phyloP scores from a whole-genome alignment of 768 basidiomycete species.

The Calocera cornea region DNA sequence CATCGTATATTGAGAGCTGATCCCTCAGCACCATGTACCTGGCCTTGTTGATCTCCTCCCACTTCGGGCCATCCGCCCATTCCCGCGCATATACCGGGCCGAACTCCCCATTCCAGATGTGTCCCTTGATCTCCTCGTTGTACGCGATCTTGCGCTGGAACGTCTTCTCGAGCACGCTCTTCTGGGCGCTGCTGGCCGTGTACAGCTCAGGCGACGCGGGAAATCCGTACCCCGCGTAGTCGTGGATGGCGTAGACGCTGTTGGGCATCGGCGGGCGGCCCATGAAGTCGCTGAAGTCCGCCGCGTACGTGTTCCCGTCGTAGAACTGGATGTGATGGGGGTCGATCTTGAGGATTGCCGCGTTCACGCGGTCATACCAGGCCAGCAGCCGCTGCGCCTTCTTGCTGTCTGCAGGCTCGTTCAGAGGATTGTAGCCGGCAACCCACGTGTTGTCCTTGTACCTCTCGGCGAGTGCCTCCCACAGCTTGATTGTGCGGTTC shows the following conservation, averaged over 20 bases:
- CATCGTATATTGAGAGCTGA: constrained; percentile 57
- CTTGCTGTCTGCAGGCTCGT: constrained; percentile 65
- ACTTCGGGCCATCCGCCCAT: constrained; percentile 38
- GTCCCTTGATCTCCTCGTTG: constrained; percentile 53
- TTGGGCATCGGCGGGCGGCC: constrained; percentile 54
- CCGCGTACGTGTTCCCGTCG: constrained; percentile 75
- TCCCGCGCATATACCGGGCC: constrained; percentile 66
- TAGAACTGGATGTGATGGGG: constrained; percentile 60
- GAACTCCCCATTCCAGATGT: constrained; percentile 73
- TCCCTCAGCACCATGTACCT: constrained; percentile 57
- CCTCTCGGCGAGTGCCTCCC: constrained; percentile 60
- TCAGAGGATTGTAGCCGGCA: constrained; percentile 75
- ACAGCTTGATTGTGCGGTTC: constrained; percentile 62
- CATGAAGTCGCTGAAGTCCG: constrained; percentile 55
- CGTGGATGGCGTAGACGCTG: constrained; percentile 65
- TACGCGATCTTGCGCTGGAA: constrained; percentile 65
- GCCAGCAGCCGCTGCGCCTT: constrained; percentile 43
- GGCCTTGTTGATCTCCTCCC: constrained; percentile 49
- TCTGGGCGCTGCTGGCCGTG: constrained; percentile 39
- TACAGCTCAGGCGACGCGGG: constrained; percentile 46
- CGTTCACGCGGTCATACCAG: constrained; percentile 57
- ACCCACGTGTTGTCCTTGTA: constrained; percentile 54
- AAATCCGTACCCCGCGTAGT: constrained; percentile 64
- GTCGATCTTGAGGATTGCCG: constrained; percentile 58
- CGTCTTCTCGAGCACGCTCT: constrained; percentile 36